Evolutionary conservation across 2,329 filamentous ascomycete genomes (phyloP).

Genomic region (Aspergillus vadensis): DNA sequence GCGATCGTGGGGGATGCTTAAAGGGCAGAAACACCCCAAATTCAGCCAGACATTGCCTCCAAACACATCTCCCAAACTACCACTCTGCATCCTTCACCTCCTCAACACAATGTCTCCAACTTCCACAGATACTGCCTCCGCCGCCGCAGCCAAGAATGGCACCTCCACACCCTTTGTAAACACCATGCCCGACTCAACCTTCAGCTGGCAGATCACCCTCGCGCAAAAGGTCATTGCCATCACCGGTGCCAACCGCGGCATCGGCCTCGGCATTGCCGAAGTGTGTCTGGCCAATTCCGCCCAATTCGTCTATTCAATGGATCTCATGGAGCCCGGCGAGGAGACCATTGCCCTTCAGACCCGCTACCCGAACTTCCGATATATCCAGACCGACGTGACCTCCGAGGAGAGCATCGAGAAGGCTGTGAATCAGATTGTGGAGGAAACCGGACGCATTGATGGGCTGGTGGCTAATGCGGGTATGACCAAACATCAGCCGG

Average conservation of each 20-base stretch:
- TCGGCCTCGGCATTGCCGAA: constrained; percentile 51
- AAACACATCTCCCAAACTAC: too few relatives aligned
- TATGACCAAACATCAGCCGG: constrained; percentile 50
- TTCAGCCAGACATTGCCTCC: background rate
- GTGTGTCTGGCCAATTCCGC: constrained; percentile 51
- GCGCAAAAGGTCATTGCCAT: constrained; percentile 39
- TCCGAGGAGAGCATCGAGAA: constrained; percentile 43
- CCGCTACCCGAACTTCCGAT: constrained; percentile 47
- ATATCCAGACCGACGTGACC: constrained; percentile 51
- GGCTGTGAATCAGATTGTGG: constrained; percentile 46
- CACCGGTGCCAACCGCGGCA: constrained; percentile 44
- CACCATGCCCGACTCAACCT: constrained; percentile 46
- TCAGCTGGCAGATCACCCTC: constrained; percentile 50
- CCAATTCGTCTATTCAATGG: constrained; percentile 43
- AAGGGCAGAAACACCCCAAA: background rate
- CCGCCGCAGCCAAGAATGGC: background rate
- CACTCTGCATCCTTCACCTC: too few relatives aligned
- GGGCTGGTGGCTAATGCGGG: constrained; percentile 48
- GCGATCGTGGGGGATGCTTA: background rate
- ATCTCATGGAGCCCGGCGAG: constrained; percentile 38
- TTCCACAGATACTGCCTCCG: background rate
- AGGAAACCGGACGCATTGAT: constrained; percentile 43
- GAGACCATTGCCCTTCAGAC: constrained; percentile 41
- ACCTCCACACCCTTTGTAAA: constrained; percentile 31
- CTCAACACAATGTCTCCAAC: background rate